These are phyloP conservation scores for Hypomyces rosellus DNA, from an alignment of 2,329 filamentous ascomycete species.

Conservation along the genomic window DNA sequence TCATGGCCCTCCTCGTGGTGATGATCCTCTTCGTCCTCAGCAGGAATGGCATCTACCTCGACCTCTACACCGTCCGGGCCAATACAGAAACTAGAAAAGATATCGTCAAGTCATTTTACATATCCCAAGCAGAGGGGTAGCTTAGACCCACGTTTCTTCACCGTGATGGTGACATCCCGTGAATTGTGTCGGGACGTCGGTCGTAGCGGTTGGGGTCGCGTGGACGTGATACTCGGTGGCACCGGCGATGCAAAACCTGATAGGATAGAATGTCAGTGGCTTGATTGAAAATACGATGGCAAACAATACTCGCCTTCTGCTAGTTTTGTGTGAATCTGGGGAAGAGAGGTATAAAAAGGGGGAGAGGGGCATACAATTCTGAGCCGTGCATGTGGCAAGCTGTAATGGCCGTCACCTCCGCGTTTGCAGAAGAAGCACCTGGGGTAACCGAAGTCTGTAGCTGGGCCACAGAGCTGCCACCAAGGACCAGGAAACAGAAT, in stretches of 20 bases:
- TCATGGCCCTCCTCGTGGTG: slow-evolving; percentile 17
- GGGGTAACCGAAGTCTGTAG: slow-evolving; percentile 27
- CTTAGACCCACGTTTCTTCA: slow-evolving; percentile 42
- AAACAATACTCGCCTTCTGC: too few species aligned
- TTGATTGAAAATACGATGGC: neutral
- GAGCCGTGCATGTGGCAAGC: slow-evolving; percentile 37
- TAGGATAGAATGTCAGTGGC: neutral
- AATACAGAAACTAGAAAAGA: slow-evolving; percentile 52
- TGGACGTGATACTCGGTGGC: slow-evolving; percentile 37
- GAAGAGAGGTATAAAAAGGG: too few species aligned
- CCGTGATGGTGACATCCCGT: slow-evolving; percentile 61
- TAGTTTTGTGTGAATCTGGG: neutral
- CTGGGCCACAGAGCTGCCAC: neutral
- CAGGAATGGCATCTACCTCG: slow-evolving; percentile 39
- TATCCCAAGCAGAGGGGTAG: too few species aligned
- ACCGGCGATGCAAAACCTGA: slow-evolving; percentile 40
- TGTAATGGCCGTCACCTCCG: slow-evolving; percentile 31
- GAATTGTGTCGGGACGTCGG: slow-evolving; percentile 52
- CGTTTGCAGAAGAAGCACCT: slow-evolving; percentile 14
- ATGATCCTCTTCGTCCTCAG: slow-evolving; percentile 17
- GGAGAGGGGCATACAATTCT: slow-evolving; percentile 28
- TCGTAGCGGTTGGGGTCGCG: slow-evolving; percentile 46
- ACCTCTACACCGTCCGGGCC: slow-evolving; percentile 54
- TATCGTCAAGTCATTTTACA: neutral
- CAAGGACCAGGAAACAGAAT: neutral